Conservation (phyloP, 148 eudicot genomes). For the Rheum nobile region DNA sequence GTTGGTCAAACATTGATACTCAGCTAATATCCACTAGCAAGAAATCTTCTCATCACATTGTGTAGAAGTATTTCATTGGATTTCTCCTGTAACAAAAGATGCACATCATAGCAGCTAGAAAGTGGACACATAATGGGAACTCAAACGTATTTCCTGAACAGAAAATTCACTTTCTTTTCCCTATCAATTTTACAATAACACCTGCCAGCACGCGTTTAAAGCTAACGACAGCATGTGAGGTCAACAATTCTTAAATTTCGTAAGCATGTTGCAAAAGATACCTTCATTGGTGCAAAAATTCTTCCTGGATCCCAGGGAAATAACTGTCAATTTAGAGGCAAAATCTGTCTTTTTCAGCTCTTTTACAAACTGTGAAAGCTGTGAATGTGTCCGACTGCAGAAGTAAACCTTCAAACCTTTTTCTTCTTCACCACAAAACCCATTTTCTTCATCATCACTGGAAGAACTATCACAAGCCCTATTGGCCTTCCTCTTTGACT, state of each 20-base stretch:
- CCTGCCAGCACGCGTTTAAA: background rate
- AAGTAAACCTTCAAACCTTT: constrained; percentile 59
- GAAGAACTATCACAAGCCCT: constrained; percentile 43
- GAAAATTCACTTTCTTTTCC: background rate
- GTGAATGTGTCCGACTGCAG: constrained; percentile 93
- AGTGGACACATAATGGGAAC: background rate
- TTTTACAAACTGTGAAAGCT: constrained; percentile 82
- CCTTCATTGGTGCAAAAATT: constrained; percentile 90
- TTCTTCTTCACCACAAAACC: constrained; percentile 25
- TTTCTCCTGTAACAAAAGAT: background rate
- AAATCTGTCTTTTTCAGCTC: constrained; percentile 86
- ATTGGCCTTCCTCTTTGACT: constrained; percentile 48
- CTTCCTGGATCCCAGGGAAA: constrained; percentile 86
- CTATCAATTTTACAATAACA: background rate
- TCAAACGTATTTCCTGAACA: background rate
- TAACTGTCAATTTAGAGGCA: constrained; percentile 69
- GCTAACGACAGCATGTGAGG: background rate
- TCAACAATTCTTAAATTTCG: background rate
- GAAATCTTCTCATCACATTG: background rate
- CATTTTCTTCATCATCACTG: constrained; percentile 42
- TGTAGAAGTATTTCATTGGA: background rate
- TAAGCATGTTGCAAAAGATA: constrained; percentile 14
- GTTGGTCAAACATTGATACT: background rate
- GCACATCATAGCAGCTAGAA: background rate
- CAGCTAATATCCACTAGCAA: background rate